Evolutionary conservation across 2,329 filamentous ascomycete species (phyloP).

Genomic region (Colletotrichum theobromicola): DNA sequence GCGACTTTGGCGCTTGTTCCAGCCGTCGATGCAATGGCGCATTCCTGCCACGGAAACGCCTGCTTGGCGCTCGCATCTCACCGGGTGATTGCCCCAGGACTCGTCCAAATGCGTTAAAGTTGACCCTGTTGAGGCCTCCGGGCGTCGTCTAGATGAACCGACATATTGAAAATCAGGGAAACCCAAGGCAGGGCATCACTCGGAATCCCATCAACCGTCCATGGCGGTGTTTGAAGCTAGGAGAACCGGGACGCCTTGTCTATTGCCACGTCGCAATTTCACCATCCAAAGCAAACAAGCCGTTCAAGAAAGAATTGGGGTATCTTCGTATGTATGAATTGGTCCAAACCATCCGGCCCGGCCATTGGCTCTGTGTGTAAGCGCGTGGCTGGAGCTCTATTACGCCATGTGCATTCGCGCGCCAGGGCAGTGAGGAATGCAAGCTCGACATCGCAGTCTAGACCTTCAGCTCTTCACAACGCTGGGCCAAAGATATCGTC

Average conservation of each 20-base stretch:
- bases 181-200: not conserved
- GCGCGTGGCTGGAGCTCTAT: not conserved
- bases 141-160: not conserved
- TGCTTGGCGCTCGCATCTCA: constrained; percentile 2
- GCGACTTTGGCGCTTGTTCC: constrained; percentile 7
- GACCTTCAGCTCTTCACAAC: not conserved
- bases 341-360: not conserved
- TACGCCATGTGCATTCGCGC: not conserved
- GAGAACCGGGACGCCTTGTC: not conserved
- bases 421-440: not conserved
- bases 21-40: not conserved
- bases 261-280: not conserved
- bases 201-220: not conserved
- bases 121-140: constrained; percentile 2
- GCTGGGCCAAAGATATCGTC: constrained; percentile 53
- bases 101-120: not conserved
- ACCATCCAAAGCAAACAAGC: not conserved
- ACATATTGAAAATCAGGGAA: not conserved
- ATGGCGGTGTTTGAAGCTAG: not conserved
- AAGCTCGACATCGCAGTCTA: not conserved
- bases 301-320: not conserved
- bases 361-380: not conserved
- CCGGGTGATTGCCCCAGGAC: not conserved
- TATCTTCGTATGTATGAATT: constrained; percentile 13
- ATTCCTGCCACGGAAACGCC: not conserved